Conservation (phyloP, 2,329 filamentous ascomycete genomes). For the Stagonosporopsis chrysanthemi region DNA sequence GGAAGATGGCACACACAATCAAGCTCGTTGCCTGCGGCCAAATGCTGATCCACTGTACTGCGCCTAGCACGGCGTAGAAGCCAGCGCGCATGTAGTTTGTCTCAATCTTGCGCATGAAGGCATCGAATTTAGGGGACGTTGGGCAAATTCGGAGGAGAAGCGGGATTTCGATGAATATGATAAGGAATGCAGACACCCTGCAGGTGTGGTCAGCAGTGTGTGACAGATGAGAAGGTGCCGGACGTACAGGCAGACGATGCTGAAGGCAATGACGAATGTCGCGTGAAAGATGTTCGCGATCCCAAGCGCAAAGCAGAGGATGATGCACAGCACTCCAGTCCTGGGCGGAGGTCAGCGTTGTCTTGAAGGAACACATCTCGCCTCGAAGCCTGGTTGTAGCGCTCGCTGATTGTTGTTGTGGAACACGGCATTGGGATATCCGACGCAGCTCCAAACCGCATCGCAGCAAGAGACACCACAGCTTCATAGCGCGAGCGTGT, state of each 20-base stretch:
- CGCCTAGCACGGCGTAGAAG: conserved; percentile 81
- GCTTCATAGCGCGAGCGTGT: not conserved
- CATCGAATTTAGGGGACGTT: conserved; percentile 88
- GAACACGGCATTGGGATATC: not conserved
- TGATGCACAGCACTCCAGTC: conserved; percentile 66
- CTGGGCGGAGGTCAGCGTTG: conserved; percentile 43
- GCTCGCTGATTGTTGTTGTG: not conserved
- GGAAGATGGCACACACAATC: conserved; percentile 84
- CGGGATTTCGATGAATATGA: conserved; percentile 74
- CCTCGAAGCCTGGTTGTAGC: conserved; percentile 1
- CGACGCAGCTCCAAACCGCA: not conserved
- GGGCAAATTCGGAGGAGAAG: conserved; percentile 97
- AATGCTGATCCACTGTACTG: conserved; percentile 85
- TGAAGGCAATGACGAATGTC: conserved; percentile 64
- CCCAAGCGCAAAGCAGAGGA: conserved; percentile 71
- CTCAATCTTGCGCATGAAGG: conserved; percentile 86
- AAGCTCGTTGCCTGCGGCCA: conserved; percentile 70
- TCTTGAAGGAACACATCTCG: not conserved
- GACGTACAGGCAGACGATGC: conserved; percentile 60
- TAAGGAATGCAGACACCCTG: conserved; percentile 58
- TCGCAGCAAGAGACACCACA: too few relatives aligned
- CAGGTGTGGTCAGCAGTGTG: conserved; percentile 10
- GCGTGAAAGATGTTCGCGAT: conserved; percentile 74
- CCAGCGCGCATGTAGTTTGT: conserved; percentile 96
- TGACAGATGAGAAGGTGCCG: not conserved